phyloP scores from a whole-genome alignment of 2,329 filamentous ascomycete genomes.

The Thielaviopsis euricoi region DNA sequence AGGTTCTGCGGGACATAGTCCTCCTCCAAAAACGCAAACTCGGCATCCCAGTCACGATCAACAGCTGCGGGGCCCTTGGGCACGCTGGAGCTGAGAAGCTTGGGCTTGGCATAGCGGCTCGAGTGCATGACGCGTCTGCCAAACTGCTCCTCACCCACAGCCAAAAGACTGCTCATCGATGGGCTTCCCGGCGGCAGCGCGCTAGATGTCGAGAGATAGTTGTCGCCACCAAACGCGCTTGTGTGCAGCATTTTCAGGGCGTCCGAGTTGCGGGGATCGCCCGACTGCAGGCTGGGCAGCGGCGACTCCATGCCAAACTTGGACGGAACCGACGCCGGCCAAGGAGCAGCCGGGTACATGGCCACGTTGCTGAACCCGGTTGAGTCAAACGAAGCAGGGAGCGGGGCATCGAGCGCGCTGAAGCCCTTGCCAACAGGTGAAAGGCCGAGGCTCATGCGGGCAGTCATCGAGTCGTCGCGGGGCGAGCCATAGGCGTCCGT shows the following conservation, averaged over 20 bases:
- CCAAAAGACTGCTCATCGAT: slow-evolving; percentile 28
- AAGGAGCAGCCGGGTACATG: slow-evolving; percentile 59
- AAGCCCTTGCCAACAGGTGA: slow-evolving; percentile 59
- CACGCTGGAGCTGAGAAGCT: slow-evolving; percentile 51
- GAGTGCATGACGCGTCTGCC: slow-evolving; percentile 57
- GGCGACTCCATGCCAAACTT: slow-evolving; percentile 83
- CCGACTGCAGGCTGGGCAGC: slow-evolving; percentile 52
- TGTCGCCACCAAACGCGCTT: slow-evolving; percentile 45
- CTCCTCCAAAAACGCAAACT: slow-evolving; percentile 66
- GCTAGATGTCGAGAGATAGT: slow-evolving; percentile 37
- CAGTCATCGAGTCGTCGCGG: slow-evolving; percentile 39
- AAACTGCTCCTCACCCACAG: slow-evolving; percentile 39
- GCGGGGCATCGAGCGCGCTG: slow-evolving; percentile 83
- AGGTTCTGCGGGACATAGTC: slow-evolving; percentile 67
- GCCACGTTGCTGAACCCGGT: slow-evolving; percentile 88
- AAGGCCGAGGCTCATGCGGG: slow-evolving; percentile 44
- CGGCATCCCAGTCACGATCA: slow-evolving; percentile 46
- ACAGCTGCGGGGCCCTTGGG: slow-evolving; percentile 42
- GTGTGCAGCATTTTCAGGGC: slow-evolving; percentile 47
- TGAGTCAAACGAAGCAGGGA: slow-evolving; percentile 90
- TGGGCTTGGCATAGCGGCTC: slow-evolving; percentile 49
- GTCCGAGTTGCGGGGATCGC: slow-evolving; percentile 44
- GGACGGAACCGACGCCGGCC: slow-evolving; percentile 81
- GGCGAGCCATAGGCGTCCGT: slow-evolving; percentile 64
- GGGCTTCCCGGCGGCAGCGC: slow-evolving; percentile 26